phyloP scores from a whole-genome alignment of 345 rosid species.

The Excoecaria cochinchinensis region DNA sequence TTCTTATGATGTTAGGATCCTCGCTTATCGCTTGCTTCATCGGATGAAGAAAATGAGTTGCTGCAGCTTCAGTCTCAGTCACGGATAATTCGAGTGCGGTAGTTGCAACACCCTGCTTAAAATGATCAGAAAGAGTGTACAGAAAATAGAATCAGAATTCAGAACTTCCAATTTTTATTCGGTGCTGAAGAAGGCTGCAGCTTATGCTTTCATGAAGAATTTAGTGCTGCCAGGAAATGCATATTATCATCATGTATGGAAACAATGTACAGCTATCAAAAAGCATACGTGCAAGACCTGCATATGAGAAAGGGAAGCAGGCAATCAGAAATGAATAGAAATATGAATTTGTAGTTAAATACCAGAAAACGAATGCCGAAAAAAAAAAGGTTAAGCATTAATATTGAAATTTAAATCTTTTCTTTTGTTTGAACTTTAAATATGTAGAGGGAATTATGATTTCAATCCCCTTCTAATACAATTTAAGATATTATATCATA shows the following conservation, averaged over 20 bases:
- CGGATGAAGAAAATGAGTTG: constrained; percentile 55
- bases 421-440: no score
- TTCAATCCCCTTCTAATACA: no score
- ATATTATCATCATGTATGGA: background rate
- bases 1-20: constrained; percentile 26
- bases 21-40: constrained; percentile 13
- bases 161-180: background rate
- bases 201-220: background rate
- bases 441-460: no score
- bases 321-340: background rate
- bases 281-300: background rate
- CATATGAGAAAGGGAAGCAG: constrained; percentile 4
- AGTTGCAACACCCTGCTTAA: background rate
- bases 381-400: no score
- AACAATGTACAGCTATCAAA: background rate
- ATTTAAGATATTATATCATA: no score
- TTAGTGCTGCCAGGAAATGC: background rate
- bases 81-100: constrained; percentile 22
- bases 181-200: background rate
- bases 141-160: constrained; percentile 10
- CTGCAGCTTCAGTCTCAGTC: constrained; percentile 28
- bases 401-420: no score
- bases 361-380: background rate
- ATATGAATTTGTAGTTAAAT: background rate
- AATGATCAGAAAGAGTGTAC: background rate